A percentile compares a stretch with the other conserved stretches of the same genome.
phyloP scores from a whole-genome alignment of 164 flowering plant genomes.

The Stephania cephalantha region DNA sequence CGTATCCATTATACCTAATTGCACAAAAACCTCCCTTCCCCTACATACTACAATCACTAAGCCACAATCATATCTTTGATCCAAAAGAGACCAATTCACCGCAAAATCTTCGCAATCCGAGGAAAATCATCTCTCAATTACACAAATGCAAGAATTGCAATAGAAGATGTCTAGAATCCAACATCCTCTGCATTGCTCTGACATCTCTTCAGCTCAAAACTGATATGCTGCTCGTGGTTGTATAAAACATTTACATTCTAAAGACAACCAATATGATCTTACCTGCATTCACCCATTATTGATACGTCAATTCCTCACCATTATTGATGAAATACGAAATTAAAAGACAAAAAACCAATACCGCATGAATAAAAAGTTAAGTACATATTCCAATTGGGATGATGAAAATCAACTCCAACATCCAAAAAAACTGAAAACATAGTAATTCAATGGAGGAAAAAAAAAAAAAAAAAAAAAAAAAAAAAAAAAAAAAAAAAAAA shows the following conservation, averaged over 20 bases:
- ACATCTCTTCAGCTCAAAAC: background rate
- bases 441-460: too few relatives aligned
- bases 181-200: background rate
- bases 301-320: background rate
- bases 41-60: conserved; percentile 1
- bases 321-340: background rate
- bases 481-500: background rate
- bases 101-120: conserved; percentile 17
- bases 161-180: background rate
- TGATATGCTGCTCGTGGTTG: background rate
- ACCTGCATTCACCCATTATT: background rate
- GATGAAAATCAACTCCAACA: background rate
- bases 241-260: background rate
- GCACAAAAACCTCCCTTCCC: conserved; percentile 1
- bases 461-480: background rate
- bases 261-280: background rate
- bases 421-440: background rate
- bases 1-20: conserved; percentile 33
- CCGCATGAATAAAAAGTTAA: background rate
- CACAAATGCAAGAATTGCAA: background rate
- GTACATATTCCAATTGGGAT: background rate
- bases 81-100: conserved; percentile 27
- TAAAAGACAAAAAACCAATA: background rate
- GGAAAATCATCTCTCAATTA: background rate
- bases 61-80: conserved; percentile 18